Conservation (phyloP, 2,329 filamentous ascomycete species). For the Fusarium kyushuense region DNA sequence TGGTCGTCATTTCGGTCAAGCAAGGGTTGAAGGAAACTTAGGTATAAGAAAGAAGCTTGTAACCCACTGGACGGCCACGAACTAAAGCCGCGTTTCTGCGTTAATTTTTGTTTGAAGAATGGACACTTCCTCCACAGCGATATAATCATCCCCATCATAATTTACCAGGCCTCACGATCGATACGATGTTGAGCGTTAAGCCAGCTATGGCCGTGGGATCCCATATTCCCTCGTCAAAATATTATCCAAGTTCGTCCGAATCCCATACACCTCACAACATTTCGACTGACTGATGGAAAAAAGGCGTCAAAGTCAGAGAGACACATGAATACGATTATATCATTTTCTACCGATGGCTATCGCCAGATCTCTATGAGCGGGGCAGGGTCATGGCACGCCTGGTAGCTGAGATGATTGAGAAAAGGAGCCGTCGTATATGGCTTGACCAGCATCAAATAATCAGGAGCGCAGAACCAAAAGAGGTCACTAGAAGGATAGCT, state of each 20-base stretch:
- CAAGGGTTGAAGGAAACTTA: not conserved
- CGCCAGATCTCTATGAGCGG: slow-evolving; percentile 15
- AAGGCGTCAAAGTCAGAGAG: not conserved
- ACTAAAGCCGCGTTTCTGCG: not conserved
- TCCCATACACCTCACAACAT: fast-evolving
- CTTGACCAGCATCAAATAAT: slow-evolving; percentile 27
- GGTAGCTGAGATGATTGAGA: slow-evolving; percentile 17
- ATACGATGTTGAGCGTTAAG: not conserved
- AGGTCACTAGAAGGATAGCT: slow-evolving; percentile 10
- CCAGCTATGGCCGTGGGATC: not conserved
- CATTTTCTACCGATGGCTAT: slow-evolving; percentile 24
- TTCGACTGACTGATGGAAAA: not conserved
- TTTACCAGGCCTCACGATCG: fast-evolving
- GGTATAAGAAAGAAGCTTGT: not conserved
- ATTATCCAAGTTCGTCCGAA: not conserved
- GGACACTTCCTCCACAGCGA: too few relatives aligned
- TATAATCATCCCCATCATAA: fast-evolving
- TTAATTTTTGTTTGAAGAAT: not conserved
- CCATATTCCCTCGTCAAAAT: not conserved
- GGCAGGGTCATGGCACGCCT: slow-evolving; percentile 28
- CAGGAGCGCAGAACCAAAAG: not conserved
- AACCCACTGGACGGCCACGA: not conserved
- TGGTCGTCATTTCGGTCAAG: not conserved
- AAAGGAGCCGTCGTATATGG: slow-evolving; percentile 16
- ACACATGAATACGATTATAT: slow-evolving; percentile 17